These are phyloP conservation scores for Biancaea sappan DNA, from an alignment of 306 rosid genomes.

Conservation along the genomic window DNA sequence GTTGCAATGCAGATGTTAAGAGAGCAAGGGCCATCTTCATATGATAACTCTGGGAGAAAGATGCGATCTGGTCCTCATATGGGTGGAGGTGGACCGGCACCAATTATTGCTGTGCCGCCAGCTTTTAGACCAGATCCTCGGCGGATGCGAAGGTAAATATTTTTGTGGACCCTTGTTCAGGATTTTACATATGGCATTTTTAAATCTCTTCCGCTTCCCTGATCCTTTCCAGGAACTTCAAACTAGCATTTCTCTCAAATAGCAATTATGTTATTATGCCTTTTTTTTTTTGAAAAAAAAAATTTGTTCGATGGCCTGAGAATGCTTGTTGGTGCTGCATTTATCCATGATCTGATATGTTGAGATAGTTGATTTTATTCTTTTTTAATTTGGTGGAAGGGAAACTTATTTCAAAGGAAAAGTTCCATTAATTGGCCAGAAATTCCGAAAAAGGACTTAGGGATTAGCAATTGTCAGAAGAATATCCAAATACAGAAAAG, in stretches of 20 bases:
- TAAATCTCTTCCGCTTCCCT: neutral
- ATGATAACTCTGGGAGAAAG: constrained; percentile 73
- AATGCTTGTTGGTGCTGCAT: neutral
- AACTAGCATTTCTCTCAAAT: constrained; percentile 23
- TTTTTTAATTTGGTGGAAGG: neutral
- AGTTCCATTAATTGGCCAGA: neutral
- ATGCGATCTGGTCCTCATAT: constrained; percentile 76
- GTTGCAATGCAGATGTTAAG: constrained; percentile 99
- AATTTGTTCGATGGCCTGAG: neutral
- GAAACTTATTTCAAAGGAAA: neutral
- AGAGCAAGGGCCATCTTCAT: constrained; percentile 93
- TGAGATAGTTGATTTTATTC: neutral
- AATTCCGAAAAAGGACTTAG: neutral
- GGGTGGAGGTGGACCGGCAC: constrained; percentile 85
- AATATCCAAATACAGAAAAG: constrained; percentile 6
- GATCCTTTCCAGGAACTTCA: constrained; percentile 7
- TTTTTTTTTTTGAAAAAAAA: neutral
- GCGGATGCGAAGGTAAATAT: constrained; percentile 77
- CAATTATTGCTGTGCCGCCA: constrained; percentile 78
- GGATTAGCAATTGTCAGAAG: neutral
- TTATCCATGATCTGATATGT: neutral
- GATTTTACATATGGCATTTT: constrained; percentile 4
- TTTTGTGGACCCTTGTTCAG: constrained; percentile 10
- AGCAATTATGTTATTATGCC: neutral
- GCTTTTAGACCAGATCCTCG: constrained; percentile 90